Evolutionary conservation across 1,284 basidiomycete species (phyloP), one percentile per base, ranked within the genome.

Genomic region (Mycosarcoma mackinlayi): DNA sequence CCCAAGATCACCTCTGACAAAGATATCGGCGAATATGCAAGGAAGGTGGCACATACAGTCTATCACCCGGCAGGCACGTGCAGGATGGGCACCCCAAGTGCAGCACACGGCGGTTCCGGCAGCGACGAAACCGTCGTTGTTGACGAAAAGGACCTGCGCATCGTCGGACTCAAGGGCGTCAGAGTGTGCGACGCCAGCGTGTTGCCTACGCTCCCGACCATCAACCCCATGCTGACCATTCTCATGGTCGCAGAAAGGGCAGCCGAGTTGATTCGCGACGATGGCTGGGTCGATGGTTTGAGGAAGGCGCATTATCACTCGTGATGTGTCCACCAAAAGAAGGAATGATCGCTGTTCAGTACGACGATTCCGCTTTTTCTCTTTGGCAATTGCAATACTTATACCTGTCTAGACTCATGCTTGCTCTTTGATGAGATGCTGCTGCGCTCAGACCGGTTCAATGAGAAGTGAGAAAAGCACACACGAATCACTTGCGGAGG

Each of bases 41-140:
- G 83, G 24, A 76, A 65, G 41, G 83, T 77, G 0, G 73, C 76
- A 4, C 83, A 83, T 60, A 83, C 83, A 7, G 83, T 83, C 27
- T 83, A 83, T 63, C 83, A 83, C 49, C 82, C 82, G 0, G 76
- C 78, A 6, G 77, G 75, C 23, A 83, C 83, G 11, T 83, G 82
- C 53, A 65, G 77, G 14, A 83, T 83, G 82, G 83, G 83, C n/a
- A 77, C 76, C 11, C 72, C 74, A 0, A 40, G 48, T 7, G 33
- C 31, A 3, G 33, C 19, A 3, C 53, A 60, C 18, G 65, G 66
- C 24, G 59, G 58, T 2, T 34, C 37, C 9, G 58, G 61, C 13
- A 62, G 44, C 8, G 79, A 83, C 49, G 66, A 68, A 6, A 51
- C 54, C 27, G 73, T 81, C 6, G 83, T 83, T 4, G 77, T 81